Base-by-base conservation (phyloP, 768 basidiomycete species). In the Cystobasidium onofrii region DNA sequence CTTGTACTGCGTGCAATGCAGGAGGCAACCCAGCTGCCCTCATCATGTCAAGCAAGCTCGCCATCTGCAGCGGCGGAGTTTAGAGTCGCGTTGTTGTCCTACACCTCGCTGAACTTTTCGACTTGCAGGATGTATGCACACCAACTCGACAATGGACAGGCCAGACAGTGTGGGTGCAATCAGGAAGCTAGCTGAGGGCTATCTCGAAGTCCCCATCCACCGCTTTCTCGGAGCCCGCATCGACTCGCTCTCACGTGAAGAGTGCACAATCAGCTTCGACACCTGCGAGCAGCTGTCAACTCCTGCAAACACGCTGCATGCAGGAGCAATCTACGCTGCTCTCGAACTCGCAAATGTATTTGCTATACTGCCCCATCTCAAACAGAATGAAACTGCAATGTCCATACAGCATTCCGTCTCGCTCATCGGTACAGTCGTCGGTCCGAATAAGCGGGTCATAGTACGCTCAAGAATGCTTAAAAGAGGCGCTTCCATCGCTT, bases 271-370 rank as follows among this genome's bases (percentile, higher is more conserved):
- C 63, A 64, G 27, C 23, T 64, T 64, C 36, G 25, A 27, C 4
- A 64, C 63, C 1, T 13, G 12, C 12, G 63, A 39, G 13, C 31
- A 46, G 25, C 33, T 41, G 3, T 29, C 29, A 10, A 64, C 31
- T 13, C 63, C 63, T 2, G 31, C 17, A 13, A 41, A n/a, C 27
- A 64, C 20, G 12, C 63, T 64, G 25, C 63, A 64, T 23, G 63
- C 63, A 27, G 31, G 13, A 15, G 63, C 36, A 25, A 34, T 64
- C 33, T 64, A 64, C 63, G 41, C 43, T 39, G 63, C 63, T 20
- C 29, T 64, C 9, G 63, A 64, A 46, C 33, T 64, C 33, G 63
- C 63, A 12, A 64, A 64, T 64, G 39, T 64, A 39, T 12, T 43
- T 9, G 63, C 33, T 41, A 25, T 46, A 10, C 63, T 36, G 10